Evolutionary conservation across 2,329 filamentous ascomycete species (phyloP).

Genomic region (Colletotrichum euphorbiae): DNA sequence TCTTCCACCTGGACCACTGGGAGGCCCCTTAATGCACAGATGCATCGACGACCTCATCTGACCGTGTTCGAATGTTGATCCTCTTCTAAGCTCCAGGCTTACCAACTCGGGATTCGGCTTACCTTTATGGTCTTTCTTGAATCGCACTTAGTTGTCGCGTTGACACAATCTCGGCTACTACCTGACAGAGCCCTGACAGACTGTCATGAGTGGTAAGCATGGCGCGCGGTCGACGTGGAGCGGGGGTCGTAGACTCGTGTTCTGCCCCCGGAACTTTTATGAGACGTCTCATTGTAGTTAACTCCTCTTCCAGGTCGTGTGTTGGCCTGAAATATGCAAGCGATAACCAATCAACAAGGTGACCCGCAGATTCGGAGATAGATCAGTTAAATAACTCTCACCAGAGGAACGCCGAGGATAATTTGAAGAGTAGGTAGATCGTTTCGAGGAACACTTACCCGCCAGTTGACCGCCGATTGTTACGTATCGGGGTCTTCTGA

Average conservation of each 20-base stretch:
- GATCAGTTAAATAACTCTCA: background rate
- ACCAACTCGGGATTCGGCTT: background rate
- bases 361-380: too few relatives aligned
- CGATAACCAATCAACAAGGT: background rate
- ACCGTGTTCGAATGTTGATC: conserved; percentile 24
- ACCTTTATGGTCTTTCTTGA: background rate
- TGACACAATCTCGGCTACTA: conserved; percentile 18
- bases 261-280: background rate
- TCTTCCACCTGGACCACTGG: background rate
- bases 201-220: conserved; percentile 29
- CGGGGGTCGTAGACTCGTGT: conserved; percentile 6
- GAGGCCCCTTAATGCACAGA: conserved; percentile 24
- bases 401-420: background rate
- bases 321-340: background rate
- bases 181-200: conserved; percentile 32
- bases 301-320: background rate
- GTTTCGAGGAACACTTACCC: background rate
- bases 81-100: background rate
- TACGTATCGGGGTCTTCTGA: background rate
- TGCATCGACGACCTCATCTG: background rate
- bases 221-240: conserved; percentile 11
- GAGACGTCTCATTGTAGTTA: background rate
- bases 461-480: background rate
- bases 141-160: conserved; percentile 11
- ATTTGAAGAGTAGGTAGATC: background rate